Conservation (phyloP, 1,139 yeast species). For the Saccharomyces hybrid region DNA sequence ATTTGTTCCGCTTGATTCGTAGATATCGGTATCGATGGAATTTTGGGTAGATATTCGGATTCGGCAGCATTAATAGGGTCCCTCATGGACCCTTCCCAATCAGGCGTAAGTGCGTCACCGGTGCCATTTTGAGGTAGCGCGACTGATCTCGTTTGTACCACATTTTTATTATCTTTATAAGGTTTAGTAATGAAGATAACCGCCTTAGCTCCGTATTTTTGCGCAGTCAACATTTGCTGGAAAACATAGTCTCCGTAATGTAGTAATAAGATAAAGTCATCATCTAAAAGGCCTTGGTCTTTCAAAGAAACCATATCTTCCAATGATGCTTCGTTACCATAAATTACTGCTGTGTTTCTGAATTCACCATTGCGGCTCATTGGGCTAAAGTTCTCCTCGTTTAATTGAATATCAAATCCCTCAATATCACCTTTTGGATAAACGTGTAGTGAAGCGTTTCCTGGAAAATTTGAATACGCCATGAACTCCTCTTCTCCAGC, state of each 20-base stretch:
- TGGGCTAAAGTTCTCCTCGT: slow-evolving; percentile 54
- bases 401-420: neutral
- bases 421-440: neutral
- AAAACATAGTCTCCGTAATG: slow-evolving; percentile 53
- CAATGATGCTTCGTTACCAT: slow-evolving; percentile 57
- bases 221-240: slow-evolving; percentile 47
- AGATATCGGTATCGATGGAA: slow-evolving; percentile 73
- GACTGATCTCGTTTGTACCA: slow-evolving; percentile 57
- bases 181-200: slow-evolving; percentile 40
- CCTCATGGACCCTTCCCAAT: slow-evolving; percentile 49
- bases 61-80: slow-evolving; percentile 34
- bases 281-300: slow-evolving; percentile 32
- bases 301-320: slow-evolving; percentile 48
- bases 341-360: slow-evolving; percentile 43
- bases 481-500: slow-evolving; percentile 45
- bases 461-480: slow-evolving; percentile 55
- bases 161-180: slow-evolving; percentile 32
- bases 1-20: slow-evolving; percentile 57
- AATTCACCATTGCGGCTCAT: slow-evolving; percentile 54
- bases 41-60: slow-evolving; percentile 51
- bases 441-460: neutral
- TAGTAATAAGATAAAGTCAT: slow-evolving; percentile 50
- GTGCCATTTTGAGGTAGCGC: slow-evolving; percentile 59
- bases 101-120: slow-evolving; percentile 75
- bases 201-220: slow-evolving; percentile 47